These are phyloP conservation scores for Mortierella alpina DNA, from an alignment of 192 early-diverging fungal species.

Conservation along the genomic window DNA sequence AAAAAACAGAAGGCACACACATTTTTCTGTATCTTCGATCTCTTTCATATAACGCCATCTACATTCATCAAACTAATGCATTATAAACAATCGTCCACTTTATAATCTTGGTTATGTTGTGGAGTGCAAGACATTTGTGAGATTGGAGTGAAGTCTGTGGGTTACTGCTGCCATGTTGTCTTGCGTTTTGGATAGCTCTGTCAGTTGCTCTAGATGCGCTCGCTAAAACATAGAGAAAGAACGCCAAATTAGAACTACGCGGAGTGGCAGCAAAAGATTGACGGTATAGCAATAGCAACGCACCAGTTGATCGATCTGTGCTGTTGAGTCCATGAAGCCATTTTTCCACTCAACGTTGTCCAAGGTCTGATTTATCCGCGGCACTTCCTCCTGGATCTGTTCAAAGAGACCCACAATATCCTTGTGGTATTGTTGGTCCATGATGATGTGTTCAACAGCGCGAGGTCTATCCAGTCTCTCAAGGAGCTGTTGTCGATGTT, in stretches of 20 bases:
- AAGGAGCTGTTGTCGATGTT: constrained; percentile 12
- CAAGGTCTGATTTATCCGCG: constrained; percentile 1
- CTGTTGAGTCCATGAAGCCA: neutral
- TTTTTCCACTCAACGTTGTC: neutral
- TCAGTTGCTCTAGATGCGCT: neutral
- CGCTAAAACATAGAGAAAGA: neutral
- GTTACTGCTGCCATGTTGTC: constrained; percentile 3
- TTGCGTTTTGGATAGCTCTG: neutral
- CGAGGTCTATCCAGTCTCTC: neutral
- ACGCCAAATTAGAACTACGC: neutral
- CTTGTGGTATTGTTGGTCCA: constrained; percentile 9
- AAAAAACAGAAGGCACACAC: neutral
- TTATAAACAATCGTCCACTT: no score
- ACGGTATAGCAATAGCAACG: neutral
- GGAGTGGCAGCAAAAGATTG: neutral
- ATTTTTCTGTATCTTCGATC: neutral
- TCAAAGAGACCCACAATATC: constrained; percentile 13
- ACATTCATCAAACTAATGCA: neutral
- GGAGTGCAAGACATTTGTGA: neutral
- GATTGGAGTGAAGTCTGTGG: constrained; percentile 3
- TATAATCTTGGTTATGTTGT: neutral
- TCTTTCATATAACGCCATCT: neutral
- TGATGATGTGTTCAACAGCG: neutral
- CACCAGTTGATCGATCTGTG: neutral
- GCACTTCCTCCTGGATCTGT: constrained; percentile 10